Base-by-base conservation (phyloP, 108 stramenopile species). In the Seminavis robusta region DNA sequence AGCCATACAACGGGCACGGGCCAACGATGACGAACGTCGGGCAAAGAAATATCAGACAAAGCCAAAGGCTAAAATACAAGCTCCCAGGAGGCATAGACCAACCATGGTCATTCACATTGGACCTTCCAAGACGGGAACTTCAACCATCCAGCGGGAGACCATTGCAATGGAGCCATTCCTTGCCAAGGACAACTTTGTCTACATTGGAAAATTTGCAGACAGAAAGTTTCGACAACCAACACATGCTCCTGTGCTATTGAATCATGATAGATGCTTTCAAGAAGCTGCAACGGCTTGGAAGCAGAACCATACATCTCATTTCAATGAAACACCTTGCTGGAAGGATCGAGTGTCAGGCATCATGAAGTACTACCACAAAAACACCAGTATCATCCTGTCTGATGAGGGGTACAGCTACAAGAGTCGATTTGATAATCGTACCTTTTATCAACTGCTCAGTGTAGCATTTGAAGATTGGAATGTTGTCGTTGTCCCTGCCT, bases 321-420 rank as follows among this genome's bases (percentile, higher is more conserved):
- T n/a, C n/a, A 8, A 26, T 5, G 24, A 27, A 20, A 28, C 6
- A 23, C 31, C 27, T 11, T 60, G 59, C 37, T 60, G 47, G 45
- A 32, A 47, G 26, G 47, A 60, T 15, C 59, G 59, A n/a, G 27
- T 27, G 13, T 10, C 21, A 1, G 21, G 33, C 2, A 40, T 55
- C 27, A 21, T 23, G 5, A 10, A 55, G 2, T 4, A 4, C 4
- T 55, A 55, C 21, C 27, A 7, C n/a, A 56, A 41, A 26, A 51
- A 63, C 17, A 45, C 19, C 6, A 59, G 44, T 20, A 52, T 63
- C n/a, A 43, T 63, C 23, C 4, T 63, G 7, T 63, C 61, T 2
- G 61, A 63, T 32, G 61, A 63, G 30, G 17, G 16, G 32, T 63
- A 52, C 38, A 52, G 50, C 24, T 59, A 59, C 23, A 30, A 42